Percentiles rank a stretch among this genome's conserved stretches.
Conservation (phyloP, 495 filamentous ascomycete genomes). For the Entonaema liquescens region DNA sequence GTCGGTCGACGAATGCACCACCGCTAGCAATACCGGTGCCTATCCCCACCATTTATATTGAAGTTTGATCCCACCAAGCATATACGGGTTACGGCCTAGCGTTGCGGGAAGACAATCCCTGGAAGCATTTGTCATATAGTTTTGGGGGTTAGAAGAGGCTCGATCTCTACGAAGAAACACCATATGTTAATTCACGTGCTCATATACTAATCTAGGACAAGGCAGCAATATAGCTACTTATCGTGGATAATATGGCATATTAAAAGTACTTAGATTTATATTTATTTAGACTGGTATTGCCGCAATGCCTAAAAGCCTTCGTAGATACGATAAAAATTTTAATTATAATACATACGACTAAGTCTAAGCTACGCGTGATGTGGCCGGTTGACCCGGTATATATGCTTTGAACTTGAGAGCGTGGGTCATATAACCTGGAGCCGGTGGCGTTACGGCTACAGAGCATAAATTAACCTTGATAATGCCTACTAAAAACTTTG, state of each 20-base stretch:
- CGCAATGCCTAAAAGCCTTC: not conserved
- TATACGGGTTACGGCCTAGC: not conserved
- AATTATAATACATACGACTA: not conserved
- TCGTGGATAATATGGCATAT: not conserved
- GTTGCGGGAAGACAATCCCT: not conserved
- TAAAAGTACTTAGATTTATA: not conserved
- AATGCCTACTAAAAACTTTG: no score
- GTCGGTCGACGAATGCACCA: not conserved
- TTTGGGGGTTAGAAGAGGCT: not conserved
- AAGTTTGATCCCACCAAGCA: not conserved
- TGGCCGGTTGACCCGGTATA: no score
- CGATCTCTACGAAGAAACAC: not conserved
- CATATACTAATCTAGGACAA: not conserved
- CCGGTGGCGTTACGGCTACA: no score
- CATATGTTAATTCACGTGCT: not conserved
- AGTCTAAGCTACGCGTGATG: no score
- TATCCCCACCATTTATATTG: not conserved
- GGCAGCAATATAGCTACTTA: not conserved
- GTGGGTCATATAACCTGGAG: not conserved
- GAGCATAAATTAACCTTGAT: not conserved
- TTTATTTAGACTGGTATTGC: not conserved
- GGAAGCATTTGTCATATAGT: not conserved
- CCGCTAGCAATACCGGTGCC: not conserved
- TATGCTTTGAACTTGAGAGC: not conserved
- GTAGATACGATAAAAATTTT: not conserved